These are phyloP conservation scores for Suhomyces sp. DNA, from an alignment of 805 yeast genomes.

Conservation along the genomic window DNA sequence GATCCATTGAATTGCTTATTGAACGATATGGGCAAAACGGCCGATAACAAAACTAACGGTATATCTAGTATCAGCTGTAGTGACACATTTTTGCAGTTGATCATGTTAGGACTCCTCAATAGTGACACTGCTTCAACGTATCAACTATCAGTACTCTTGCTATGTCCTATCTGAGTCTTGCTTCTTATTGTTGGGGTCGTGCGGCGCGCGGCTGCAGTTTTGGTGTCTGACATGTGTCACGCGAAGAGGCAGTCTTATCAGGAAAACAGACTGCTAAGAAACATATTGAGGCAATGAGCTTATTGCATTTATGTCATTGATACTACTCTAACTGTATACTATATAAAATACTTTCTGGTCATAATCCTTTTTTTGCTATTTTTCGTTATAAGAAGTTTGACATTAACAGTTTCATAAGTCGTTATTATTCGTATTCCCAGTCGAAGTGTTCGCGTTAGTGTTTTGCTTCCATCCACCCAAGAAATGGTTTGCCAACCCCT, in stretches of 20 bases:
- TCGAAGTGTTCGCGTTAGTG: background rate
- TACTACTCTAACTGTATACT: background rate
- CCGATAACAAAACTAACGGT: slow-evolving; percentile 4
- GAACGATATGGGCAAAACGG: slow-evolving; percentile 1
- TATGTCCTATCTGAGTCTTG: background rate
- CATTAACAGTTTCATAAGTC: slow-evolving; percentile 1
- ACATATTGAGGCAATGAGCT: background rate
- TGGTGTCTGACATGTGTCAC: background rate
- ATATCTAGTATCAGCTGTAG: slow-evolving; percentile 5
- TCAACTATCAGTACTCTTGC: background rate
- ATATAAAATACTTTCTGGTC: background rate
- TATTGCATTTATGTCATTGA: background rate
- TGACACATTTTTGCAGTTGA: slow-evolving; percentile 4
- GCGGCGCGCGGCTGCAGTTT: slow-evolving; percentile 1
- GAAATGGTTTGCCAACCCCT: slow-evolving; percentile 33
- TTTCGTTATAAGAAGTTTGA: background rate
- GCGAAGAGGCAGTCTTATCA: background rate
- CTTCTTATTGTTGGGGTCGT: slow-evolving; percentile 1
- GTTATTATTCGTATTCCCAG: background rate
- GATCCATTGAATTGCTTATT: background rate
- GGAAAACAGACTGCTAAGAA: background rate
- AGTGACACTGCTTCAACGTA: background rate
- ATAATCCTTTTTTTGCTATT: background rate
- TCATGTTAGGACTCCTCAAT: background rate
- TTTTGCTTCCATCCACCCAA: slow-evolving; percentile 24